These are phyloP conservation scores for Fusarium palustre DNA, from an alignment of 2,329 filamentous ascomycete genomes.

Conservation along the genomic window DNA sequence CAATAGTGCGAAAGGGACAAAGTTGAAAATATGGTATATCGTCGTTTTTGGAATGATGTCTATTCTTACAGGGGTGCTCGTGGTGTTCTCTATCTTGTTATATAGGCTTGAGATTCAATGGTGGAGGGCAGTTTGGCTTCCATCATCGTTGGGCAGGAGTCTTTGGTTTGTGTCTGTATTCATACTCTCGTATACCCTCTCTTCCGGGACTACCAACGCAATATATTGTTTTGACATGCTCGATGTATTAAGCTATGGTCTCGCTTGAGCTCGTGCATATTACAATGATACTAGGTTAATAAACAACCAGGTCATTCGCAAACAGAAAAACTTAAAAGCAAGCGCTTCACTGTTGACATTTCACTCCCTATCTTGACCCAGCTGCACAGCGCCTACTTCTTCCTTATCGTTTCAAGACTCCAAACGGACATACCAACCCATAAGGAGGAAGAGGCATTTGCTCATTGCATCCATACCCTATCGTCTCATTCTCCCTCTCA, in stretches of 20 bases:
- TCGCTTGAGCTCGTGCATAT: background rate
- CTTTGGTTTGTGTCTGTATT: constrained; percentile 40
- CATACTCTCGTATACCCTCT: constrained; percentile 45
- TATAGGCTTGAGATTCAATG: constrained; percentile 33
- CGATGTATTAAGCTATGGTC: background rate
- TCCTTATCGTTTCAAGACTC: constrained; percentile 29
- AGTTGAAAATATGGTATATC: constrained; percentile 27
- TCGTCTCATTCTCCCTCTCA: constrained; percentile 20
- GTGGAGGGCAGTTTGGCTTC: constrained; percentile 24
- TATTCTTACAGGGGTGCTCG: constrained; percentile 19
- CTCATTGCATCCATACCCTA: constrained; percentile 17
- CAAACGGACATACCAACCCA: constrained; percentile 29
- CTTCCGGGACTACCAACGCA: constrained; percentile 22
- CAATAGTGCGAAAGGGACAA: background rate
- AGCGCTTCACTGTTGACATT: constrained; percentile 31
- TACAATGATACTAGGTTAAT: background rate
- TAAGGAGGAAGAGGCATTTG: constrained; percentile 5
- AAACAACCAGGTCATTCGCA: background rate
- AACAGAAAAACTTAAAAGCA: constrained; percentile 6
- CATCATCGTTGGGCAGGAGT: constrained; percentile 39
- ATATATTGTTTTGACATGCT: constrained; percentile 10
- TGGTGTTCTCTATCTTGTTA: constrained; percentile 28
- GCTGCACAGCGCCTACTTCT: constrained; percentile 36
- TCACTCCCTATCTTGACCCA: constrained; percentile 33
- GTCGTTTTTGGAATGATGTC: constrained; percentile 28